These are phyloP conservation scores for Hymenoscyphus albidus DNA, from an alignment of 2,329 filamentous ascomycete species.

Conservation along the genomic window DNA sequence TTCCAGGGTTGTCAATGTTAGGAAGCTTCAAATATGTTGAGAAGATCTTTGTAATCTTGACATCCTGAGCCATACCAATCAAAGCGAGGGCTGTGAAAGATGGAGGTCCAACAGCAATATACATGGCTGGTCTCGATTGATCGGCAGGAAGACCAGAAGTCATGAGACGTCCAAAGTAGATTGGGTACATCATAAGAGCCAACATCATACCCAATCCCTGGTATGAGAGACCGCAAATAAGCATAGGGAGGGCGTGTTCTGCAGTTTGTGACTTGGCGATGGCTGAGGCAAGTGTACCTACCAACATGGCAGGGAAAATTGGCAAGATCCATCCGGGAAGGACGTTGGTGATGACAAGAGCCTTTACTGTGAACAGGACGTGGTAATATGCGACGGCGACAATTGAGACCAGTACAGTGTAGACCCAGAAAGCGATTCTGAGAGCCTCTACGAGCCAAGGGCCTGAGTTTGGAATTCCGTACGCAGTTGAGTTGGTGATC, in stretches of 20 bases:
- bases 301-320: constrained; percentile 71
- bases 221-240: constrained; percentile 61
- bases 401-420: constrained; percentile 55
- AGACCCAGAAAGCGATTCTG: constrained; percentile 65
- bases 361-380: constrained; percentile 53
- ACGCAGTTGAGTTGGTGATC: constrained; percentile 62
- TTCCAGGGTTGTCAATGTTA: constrained; percentile 46
- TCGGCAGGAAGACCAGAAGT: constrained; percentile 52
- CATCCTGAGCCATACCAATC: constrained; percentile 53
- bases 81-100: constrained; percentile 69
- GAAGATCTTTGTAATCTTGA: constrained; percentile 22
- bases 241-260: constrained; percentile 54
- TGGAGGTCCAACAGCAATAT: constrained; percentile 70
- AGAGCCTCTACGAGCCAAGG: constrained; percentile 55
- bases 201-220: constrained; percentile 67
- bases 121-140: constrained; percentile 65
- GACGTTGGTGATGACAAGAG: constrained; percentile 59
- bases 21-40: constrained; percentile 24
- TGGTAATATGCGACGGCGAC: constrained; percentile 64
- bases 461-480: constrained; percentile 55
- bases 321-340: constrained; percentile 72
- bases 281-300: constrained; percentile 65
- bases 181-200: constrained; percentile 66
- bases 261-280: constrained; percentile 59
- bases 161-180: constrained; percentile 67